Percentiles rank a stretch among this genome's conserved stretches.
phyloP scores from a whole-genome alignment of 208 protist genomes.

The Leishmania major region DNA sequence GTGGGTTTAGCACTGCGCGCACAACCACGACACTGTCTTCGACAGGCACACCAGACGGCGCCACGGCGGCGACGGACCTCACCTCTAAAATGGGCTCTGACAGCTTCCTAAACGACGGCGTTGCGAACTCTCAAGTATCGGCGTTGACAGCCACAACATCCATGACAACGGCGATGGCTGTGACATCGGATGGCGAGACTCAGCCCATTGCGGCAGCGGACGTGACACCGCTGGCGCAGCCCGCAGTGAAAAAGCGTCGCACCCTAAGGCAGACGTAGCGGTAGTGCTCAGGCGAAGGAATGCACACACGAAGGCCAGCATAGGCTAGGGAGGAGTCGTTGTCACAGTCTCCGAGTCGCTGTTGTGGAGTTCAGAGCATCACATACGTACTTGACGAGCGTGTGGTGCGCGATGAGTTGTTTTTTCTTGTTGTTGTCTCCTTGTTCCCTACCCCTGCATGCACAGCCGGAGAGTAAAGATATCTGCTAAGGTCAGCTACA shows the following conservation, averaged over 20 bases:
- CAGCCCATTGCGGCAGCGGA: conserved; percentile 21
- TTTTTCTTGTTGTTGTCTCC: neutral
- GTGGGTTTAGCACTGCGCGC: conserved; percentile 16
- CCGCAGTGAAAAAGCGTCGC: conserved; percentile 79
- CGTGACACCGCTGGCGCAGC: conserved; percentile 29
- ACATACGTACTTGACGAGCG: neutral
- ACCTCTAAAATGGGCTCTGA: conserved; percentile 3
- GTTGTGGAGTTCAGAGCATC: neutral
- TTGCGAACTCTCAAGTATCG: conserved; percentile 30
- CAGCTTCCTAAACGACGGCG: conserved; percentile 17
- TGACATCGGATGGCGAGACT: conserved; percentile 7
- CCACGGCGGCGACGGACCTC: conserved; percentile 5
- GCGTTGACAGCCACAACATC: conserved; percentile 26
- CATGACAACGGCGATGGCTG: conserved; percentile 22
- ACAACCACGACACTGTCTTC: conserved; percentile 23
- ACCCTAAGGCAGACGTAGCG: conserved; percentile 76
- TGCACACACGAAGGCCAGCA: neutral
- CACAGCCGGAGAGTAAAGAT: neutral
- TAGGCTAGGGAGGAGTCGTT: neutral
- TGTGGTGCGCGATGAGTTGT: neutral
- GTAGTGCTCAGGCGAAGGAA: neutral
- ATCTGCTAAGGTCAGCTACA: neutral
- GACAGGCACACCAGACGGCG: neutral
- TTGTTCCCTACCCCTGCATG: neutral
- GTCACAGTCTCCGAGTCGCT: neutral